Base-by-base conservation (phyloP, 2,329 filamentous ascomycete genomes). In the Davidsoniella eucalypti region DNA sequence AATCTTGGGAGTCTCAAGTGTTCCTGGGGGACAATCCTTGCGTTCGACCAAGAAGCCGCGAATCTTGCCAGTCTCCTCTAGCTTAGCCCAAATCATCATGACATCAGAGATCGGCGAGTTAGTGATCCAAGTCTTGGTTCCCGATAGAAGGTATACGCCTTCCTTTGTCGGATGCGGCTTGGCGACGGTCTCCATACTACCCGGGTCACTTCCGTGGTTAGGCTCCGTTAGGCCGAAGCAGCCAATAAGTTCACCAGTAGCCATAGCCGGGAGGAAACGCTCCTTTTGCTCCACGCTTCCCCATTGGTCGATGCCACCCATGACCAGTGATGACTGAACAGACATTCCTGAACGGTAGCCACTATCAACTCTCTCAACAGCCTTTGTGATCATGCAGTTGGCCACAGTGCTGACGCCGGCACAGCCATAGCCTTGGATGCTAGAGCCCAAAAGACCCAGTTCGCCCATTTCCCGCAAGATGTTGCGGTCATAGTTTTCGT, bases 321-420 rank as follows among this genome's bases (percentile, higher is more conserved):
- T 94, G 18, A 82, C 84, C n/a, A 94, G 70, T 1, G 87, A 92
- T 54, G 84, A 90, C 64, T 94, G 87, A 17, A 94, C 88, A 5
- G 86, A 93, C 82, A 94, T 93, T 56, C 84, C 87, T 45, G 86
- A 93, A 52, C 88, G 78, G 66, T 94, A 94, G 45, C 87, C 88
- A 54, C 85, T 92, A 62, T 94, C 87, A 25, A 94, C 85, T 52
- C 87, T 77, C 66, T 94, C 87, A 16, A 94, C 86, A 55, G 88
- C 87, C 61, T 87, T 78, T 17, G 86, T 93, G 64, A 94, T 94
- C 55, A 94, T 69, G 18, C 87, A 87, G n/a, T 82, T 83, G 7
- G 87, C 87, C 43, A 94, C 86, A 49, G 82, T 88, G 56, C 84
- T 90, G 23, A 85, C 84, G 49, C 87, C 87, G 4, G 87, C 87